Base-by-base conservation (phyloP, 345 rosid genomes). In the Pseudoturritis turrita region DNA sequence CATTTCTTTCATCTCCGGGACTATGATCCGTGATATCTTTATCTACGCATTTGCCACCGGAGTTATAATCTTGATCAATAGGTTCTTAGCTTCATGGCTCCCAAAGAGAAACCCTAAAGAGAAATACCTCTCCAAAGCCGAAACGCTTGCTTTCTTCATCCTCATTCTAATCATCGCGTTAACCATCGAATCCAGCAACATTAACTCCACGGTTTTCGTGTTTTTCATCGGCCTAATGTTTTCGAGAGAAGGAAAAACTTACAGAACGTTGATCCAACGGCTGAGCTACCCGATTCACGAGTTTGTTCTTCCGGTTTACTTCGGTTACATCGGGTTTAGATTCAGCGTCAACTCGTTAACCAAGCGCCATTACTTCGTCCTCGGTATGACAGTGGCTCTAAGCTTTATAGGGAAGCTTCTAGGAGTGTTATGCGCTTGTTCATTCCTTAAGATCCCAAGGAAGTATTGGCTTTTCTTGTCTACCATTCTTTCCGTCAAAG, bases 191-290 rank as follows among this genome's bases (percentile, higher is more conserved):
- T 46, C 69, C 12, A 45, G 68, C 35, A 83, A 83, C 3, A 72
- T 58, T 23, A 89, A 77, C 71, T 80, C 87, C 47, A 60, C 83
- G 6, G 47, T 88, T 15, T 64, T 78, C 50, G 82, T 81, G 52
- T 93, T 87, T 71, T 52, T 86, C 52, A 51, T 87, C 1, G 98
- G 98, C 10, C 14, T 91, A 54, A 26, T 83, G 84, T 91, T 89
- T 78, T 97, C 98, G 0, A 77, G 94, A 64, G 85, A 87, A 74
- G 97, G 98, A 10, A 90, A 91, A 70, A 82, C 91, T 2, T 78
- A 82, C 13, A 62, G 97, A 72, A 93, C 98, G 4, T 59, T 93
- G 82, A 17, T 86, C 43, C 77, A 67, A 14, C 86, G 86, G 62
- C 82, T 93, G 66, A 77, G 81, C 44, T 90, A 85, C 50, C 81